Conservation (phyloP, 768 basidiomycete species). For the Crepidotus variabilis region DNA sequence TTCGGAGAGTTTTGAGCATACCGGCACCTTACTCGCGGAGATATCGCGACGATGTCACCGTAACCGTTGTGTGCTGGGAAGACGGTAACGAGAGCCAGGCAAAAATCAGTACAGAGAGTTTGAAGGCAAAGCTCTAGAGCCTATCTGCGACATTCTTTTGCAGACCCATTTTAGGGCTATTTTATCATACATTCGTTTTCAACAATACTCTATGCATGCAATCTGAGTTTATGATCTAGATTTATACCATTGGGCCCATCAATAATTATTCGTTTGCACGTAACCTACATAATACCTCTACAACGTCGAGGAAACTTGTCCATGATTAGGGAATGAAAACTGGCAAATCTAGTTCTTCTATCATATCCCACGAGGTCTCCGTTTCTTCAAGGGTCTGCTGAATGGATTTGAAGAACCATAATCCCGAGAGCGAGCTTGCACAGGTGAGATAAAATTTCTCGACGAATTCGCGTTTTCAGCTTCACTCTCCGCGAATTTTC, state of each 20-base stretch:
- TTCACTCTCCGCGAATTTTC: slow-evolving; percentile 20
- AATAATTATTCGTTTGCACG: too few relatives aligned
- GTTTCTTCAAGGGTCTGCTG: slow-evolving; percentile 16
- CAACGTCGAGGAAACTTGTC: background rate
- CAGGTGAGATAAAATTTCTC: slow-evolving; percentile 7
- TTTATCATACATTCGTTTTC: too few relatives aligned
- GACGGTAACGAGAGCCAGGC: slow-evolving; percentile 48
- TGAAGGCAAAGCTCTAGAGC: slow-evolving; percentile 49
- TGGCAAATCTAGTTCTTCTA: background rate
- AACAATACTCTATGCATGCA: too few relatives aligned
- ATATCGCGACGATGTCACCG: slow-evolving; percentile 82
- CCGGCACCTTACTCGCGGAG: slow-evolving; percentile 76
- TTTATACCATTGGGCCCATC: too few relatives aligned
- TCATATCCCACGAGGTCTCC: slow-evolving; percentile 20
- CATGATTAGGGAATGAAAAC: background rate
- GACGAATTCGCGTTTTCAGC: slow-evolving; percentile 8
- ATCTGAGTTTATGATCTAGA: too few relatives aligned
- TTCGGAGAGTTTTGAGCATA: slow-evolving; percentile 71
- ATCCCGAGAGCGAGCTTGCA: slow-evolving; percentile 19
- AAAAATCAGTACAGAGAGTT: slow-evolving; percentile 34
- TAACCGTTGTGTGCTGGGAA: slow-evolving; percentile 85
- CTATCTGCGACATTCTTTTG: background rate
- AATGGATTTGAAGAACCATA: slow-evolving; percentile 18
- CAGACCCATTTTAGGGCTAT: background rate
- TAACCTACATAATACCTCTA: background rate